Evolutionary conservation across 2,329 filamentous ascomycete species (phyloP).

Genomic region (Coniochaeta sp.): DNA sequence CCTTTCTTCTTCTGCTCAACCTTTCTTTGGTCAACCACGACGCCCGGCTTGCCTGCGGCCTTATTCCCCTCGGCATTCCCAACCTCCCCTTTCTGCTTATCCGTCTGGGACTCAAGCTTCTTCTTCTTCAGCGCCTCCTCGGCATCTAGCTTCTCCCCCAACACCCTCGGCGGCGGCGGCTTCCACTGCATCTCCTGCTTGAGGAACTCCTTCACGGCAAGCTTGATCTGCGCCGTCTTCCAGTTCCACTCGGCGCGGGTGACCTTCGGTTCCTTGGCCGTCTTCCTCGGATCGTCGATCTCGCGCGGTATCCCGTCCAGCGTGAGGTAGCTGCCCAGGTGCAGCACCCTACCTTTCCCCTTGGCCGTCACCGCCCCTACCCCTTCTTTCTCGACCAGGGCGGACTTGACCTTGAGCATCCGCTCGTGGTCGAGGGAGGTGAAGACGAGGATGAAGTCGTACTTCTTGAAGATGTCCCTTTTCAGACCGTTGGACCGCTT

Average conservation of each 20-base stretch:
- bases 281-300: constrained; percentile 6
- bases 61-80: no score
- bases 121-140: not conserved
- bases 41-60: no score
- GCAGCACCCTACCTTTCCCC: constrained; percentile 17
- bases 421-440: constrained; percentile 19
- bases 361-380: not conserved
- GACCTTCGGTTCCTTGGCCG: not conserved
- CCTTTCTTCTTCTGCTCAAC: no score
- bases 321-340: constrained; percentile 16
- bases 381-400: constrained; percentile 9
- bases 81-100: no score
- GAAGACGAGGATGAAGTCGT: constrained; percentile 20
- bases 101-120: no score
- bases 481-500: constrained; percentile 12
- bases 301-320: constrained; percentile 5
- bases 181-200: constrained; percentile 16
- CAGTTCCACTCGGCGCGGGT: constrained; percentile 14
- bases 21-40: no score
- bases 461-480: constrained; percentile 14
- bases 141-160: not conserved
- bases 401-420: constrained; percentile 15
- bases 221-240: constrained; percentile 15
- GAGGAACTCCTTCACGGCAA: constrained; percentile 15
- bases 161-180: constrained; percentile 5